These are phyloP conservation scores for Hydnum rufescens DNA, from an alignment of 768 basidiomycete genomes.

Conservation along the genomic window DNA sequence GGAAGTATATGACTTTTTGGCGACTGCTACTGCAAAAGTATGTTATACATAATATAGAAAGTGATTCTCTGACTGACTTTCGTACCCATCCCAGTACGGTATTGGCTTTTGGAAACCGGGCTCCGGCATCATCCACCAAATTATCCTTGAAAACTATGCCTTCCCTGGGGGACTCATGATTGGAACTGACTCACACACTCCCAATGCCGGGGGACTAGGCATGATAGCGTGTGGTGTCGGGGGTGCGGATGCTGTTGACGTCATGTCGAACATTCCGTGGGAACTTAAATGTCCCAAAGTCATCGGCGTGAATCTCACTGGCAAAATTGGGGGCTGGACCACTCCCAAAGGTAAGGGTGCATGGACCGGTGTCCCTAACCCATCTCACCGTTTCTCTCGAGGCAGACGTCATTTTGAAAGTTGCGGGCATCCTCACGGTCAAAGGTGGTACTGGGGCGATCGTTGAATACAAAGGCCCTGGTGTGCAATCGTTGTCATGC, in stretches of 20 bases:
- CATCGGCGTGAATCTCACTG: constrained; percentile 91
- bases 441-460: constrained; percentile 99
- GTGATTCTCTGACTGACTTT: background rate
- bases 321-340: constrained; percentile 92
- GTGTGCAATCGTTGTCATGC: constrained; percentile 89
- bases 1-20: constrained; percentile 99
- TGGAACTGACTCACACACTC: constrained; percentile 98
- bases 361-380: background rate
- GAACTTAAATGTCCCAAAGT: constrained; percentile 99
- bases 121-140: constrained; percentile 98
- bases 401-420: constrained; percentile 92
- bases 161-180: constrained; percentile 99
- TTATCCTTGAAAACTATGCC: constrained; percentile 97
- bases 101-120: constrained; percentile 99
- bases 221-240: constrained; percentile 99
- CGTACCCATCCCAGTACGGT: constrained; percentile 43
- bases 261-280: constrained; percentile 97
- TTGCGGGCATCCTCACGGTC: constrained; percentile 95
- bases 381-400: constrained; percentile 9
- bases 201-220: constrained; percentile 96
- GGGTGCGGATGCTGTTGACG: constrained; percentile 97
- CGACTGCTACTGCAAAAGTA: constrained; percentile 85
- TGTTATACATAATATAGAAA: too few relatives aligned
- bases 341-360: constrained; percentile 65
- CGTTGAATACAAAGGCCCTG: constrained; percentile 89